A percentile compares a stretch with the other conserved stretches of the same genome.
These are phyloP conservation scores for Cymbidium sinense DNA, from an alignment of 106 monocot genomes.

Conservation along the genomic window DNA sequence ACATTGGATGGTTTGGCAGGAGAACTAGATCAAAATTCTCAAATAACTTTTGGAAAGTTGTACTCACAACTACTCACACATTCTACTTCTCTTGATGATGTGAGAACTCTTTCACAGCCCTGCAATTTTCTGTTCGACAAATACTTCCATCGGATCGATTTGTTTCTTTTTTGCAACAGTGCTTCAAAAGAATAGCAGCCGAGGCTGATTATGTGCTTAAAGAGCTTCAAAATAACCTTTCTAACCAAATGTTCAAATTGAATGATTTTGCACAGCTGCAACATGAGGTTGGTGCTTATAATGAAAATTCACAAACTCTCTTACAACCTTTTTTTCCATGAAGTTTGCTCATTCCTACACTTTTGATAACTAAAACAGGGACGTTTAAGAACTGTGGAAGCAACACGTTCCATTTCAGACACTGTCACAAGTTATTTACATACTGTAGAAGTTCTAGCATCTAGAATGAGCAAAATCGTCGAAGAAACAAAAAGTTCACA, in stretches of 20 bases:
- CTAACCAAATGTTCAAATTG: slow-evolving; percentile 57
- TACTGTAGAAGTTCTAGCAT: slow-evolving; percentile 51
- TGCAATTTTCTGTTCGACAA: neutral
- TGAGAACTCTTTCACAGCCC: slow-evolving; percentile 16
- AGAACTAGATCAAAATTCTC: slow-evolving; percentile 49
- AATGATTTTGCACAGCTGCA: slow-evolving; percentile 38
- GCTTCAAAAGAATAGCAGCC: slow-evolving; percentile 40
- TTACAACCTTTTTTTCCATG: neutral
- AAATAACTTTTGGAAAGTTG: slow-evolving; percentile 34
- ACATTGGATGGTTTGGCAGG: slow-evolving; percentile 38
- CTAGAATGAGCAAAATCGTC: slow-evolving; percentile 53
- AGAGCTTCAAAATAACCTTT: slow-evolving; percentile 43
- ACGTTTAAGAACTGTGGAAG: slow-evolving; percentile 49
- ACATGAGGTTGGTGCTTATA: slow-evolving; percentile 10
- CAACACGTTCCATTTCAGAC: slow-evolving; percentile 66
- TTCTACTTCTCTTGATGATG: slow-evolving; percentile 48
- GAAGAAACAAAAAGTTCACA: slow-evolving; percentile 57
- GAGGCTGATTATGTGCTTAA: slow-evolving; percentile 57
- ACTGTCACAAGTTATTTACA: slow-evolving; percentile 58
- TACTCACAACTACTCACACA: slow-evolving; percentile 53
- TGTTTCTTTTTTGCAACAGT: slow-evolving; percentile 24
- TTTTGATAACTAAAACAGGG: slow-evolving; percentile 37
- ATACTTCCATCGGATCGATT: neutral
- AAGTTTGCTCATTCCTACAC: neutral
- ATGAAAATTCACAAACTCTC: neutral